These are phyloP conservation scores for Chlamydomonas sphaeroides DNA, from an alignment of 139 green algal species.

Conservation along the genomic window DNA sequence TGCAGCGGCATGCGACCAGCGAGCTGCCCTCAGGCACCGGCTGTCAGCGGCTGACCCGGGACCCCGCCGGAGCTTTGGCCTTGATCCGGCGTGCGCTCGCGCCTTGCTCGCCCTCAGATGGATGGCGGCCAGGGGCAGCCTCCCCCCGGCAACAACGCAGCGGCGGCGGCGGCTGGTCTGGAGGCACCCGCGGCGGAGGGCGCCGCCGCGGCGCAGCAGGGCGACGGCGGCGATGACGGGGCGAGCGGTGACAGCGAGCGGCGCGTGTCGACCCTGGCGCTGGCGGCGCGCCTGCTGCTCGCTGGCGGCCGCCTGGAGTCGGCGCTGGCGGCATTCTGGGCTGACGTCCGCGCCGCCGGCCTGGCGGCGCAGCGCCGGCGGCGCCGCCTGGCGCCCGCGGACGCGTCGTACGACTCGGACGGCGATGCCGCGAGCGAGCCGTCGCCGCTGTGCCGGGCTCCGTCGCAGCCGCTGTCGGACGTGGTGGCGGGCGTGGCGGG, in stretches of 20 bases:
- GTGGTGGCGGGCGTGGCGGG: constrained; percentile 34
- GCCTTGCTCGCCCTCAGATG: too few relatives aligned
- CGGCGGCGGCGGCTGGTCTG: too few relatives aligned
- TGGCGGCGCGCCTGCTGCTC: constrained; percentile 34
- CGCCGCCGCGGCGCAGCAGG: background rate
- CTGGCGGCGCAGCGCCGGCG: background rate
- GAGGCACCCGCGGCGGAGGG: background rate
- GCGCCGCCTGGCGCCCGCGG: background rate
- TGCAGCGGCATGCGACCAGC: too few relatives aligned
- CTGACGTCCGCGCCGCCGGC: background rate
- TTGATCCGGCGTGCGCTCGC: too few relatives aligned
- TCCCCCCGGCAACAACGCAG: too few relatives aligned
- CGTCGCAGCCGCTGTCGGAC: constrained; percentile 13
- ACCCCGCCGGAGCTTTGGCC: too few relatives aligned
- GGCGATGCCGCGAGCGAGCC: too few relatives aligned
- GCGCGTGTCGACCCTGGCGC: constrained; percentile 22
- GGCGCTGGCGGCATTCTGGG: constrained; percentile 4
- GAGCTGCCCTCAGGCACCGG: too few relatives aligned
- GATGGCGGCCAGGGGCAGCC: too few relatives aligned
- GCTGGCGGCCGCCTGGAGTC: constrained; percentile 5
- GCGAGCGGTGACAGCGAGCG: background rate
- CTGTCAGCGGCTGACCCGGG: too few relatives aligned
- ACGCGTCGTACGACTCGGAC: too few relatives aligned
- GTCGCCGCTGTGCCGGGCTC: too few relatives aligned
- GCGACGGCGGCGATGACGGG: background rate